Evolutionary conservation across 768 basidiomycete genomes (phyloP).

Genomic region (Artomyces pyxidatus): DNA sequence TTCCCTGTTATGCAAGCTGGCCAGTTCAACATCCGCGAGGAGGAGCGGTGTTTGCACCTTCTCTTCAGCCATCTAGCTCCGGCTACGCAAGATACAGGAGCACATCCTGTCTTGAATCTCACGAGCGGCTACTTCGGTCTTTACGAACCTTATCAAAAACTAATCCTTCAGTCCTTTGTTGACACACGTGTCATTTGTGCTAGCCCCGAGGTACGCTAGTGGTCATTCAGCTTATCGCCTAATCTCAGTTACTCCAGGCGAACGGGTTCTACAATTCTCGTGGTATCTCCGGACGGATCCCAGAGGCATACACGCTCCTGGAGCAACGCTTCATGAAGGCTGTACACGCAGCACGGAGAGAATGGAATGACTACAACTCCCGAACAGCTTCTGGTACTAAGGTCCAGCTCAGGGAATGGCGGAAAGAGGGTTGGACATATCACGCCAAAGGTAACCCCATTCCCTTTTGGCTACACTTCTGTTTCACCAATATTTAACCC

Average conservation of each 20-base stretch:
- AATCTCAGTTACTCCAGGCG: slow-evolving; percentile 42
- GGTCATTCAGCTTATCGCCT: slow-evolving; percentile 1
- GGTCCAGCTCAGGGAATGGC: slow-evolving; percentile 83
- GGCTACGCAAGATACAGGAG: not conserved
- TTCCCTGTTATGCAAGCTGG: slow-evolving; percentile 88
- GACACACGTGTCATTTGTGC: slow-evolving; percentile 75
- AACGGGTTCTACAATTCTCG: slow-evolving; percentile 91
- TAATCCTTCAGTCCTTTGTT: slow-evolving; percentile 50
- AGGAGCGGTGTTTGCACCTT: slow-evolving; percentile 53
- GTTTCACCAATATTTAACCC: no score
- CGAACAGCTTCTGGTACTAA: slow-evolving; percentile 25
- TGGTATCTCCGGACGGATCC: slow-evolving; percentile 88
- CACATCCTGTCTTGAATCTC: slow-evolving; percentile 55
- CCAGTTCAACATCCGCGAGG: slow-evolving; percentile 79
- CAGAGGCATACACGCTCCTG: slow-evolving; percentile 87
- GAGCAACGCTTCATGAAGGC: slow-evolving; percentile 79
- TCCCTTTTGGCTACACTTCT: no score
- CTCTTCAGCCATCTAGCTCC: slow-evolving; percentile 40
- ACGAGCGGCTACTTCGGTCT: slow-evolving; percentile 96
- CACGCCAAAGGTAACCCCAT: slow-evolving; percentile 93
- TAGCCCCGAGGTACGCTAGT: slow-evolving; percentile 62
- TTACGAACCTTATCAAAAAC: slow-evolving; percentile 68
- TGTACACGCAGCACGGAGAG: slow-evolving; percentile 38
- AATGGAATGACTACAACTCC: slow-evolving; percentile 16
- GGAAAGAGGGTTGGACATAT: slow-evolving; percentile 88